A percentile compares a stretch with the other conserved stretches of the same genome.
These are phyloP conservation scores for Yamadazyma kanchanaburiensis DNA, from an alignment of 1,139 yeast species.

Conservation along the genomic window DNA sequence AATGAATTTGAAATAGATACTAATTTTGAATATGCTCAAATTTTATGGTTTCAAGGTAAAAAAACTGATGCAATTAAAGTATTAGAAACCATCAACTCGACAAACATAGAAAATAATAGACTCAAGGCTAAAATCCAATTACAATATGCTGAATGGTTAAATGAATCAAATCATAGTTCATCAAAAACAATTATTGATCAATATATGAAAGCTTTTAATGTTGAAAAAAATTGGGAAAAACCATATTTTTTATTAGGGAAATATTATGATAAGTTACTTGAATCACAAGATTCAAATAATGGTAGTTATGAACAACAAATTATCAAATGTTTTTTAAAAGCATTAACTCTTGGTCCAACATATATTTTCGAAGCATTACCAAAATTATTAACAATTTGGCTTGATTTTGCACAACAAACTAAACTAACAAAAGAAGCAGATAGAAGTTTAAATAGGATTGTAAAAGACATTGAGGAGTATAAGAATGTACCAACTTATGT, in stretches of 20 bases:
- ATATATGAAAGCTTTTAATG: constrained; percentile 55
- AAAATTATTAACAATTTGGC: constrained; percentile 85
- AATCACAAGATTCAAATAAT: constrained; percentile 45
- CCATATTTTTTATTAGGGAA: constrained; percentile 80
- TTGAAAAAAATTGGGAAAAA: constrained; percentile 70
- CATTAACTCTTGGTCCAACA: constrained; percentile 66
- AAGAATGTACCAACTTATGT: constrained; percentile 55
- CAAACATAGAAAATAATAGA: constrained; percentile 5
- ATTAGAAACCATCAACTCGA: constrained; percentile 41
- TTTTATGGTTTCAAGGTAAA: constrained; percentile 89
- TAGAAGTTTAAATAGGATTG: constrained; percentile 43
- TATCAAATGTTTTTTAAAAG: constrained; percentile 60
- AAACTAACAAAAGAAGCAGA: constrained; percentile 27
- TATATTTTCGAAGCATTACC: constrained; percentile 86
- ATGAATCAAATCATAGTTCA: constrained; percentile 79
- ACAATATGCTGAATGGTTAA: constrained; percentile 87
- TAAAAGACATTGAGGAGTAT: constrained; percentile 51
- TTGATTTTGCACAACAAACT: constrained; percentile 63
- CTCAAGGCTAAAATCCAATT: constrained; percentile 55
- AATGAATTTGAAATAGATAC: constrained; percentile 38
- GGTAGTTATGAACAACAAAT: constrained; percentile 72
- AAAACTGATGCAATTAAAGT: constrained; percentile 80
- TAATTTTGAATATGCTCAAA: constrained; percentile 75
- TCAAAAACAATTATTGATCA: constrained; percentile 70
- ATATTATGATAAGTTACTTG: constrained; percentile 74